phyloP scores from a whole-genome alignment of 2,329 filamentous ascomycete genomes.

The Exophiala bonariae region DNA sequence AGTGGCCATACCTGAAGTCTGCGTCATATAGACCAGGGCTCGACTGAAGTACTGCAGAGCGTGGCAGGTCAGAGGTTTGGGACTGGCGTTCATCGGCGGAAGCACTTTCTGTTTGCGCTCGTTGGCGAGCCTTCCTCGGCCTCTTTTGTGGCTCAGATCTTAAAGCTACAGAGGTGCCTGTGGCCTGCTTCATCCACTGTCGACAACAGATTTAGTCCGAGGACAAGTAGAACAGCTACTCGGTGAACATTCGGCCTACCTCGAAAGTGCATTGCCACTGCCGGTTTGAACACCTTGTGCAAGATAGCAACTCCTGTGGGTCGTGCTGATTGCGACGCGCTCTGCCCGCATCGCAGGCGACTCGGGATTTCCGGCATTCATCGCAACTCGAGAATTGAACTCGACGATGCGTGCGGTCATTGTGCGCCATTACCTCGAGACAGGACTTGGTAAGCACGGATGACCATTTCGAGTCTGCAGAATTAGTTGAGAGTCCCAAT shows the following conservation, averaged over 20 bases:
- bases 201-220: neutral
- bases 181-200: slow-evolving; percentile 13
- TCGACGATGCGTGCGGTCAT: slow-evolving; percentile 23
- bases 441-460: too few relatives aligned
- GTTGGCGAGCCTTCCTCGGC: slow-evolving; percentile 1
- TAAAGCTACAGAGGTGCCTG: neutral
- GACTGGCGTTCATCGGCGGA: too few relatives aligned
- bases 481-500: too few relatives aligned
- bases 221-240: neutral
- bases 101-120: neutral
- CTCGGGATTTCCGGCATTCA: slow-evolving; percentile 33
- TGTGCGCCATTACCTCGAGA: slow-evolving; percentile 10
- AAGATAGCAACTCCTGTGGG: slow-evolving; percentile 21
- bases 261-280: slow-evolving; percentile 23
- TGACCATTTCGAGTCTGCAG: too few relatives aligned
- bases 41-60: too few relatives aligned
- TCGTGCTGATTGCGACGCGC: slow-evolving; percentile 22
- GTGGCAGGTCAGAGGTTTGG: too few relatives aligned
- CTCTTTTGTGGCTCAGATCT: slow-evolving; percentile 3
- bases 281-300: slow-evolving; percentile 27
- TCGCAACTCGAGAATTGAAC: slow-evolving; percentile 38
- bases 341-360: slow-evolving; percentile 33
- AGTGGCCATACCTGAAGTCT: too few relatives aligned
- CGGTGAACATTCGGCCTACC: slow-evolving; percentile 2
- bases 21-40: too few relatives aligned